Evolutionary conservation across 306 rosid species (phyloP).

Genomic region (Glycine soja): DNA sequence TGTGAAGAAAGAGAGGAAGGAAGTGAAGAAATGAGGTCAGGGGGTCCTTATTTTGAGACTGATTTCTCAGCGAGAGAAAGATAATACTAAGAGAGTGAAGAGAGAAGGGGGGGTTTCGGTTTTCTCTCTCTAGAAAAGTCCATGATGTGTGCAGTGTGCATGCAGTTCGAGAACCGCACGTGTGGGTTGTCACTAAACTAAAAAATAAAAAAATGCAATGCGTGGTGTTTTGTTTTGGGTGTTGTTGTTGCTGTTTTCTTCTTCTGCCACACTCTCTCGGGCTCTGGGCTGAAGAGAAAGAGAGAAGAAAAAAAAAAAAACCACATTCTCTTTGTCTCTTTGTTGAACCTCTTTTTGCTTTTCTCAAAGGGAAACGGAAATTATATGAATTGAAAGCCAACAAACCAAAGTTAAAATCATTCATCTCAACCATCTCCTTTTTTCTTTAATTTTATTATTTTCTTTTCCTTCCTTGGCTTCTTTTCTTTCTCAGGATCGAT

Average conservation of each 20-base stretch:
- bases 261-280: slow-evolving; percentile 53
- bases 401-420: slow-evolving; percentile 42
- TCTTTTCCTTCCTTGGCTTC: neutral
- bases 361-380: slow-evolving; percentile 54
- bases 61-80: slow-evolving; percentile 14
- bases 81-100: no score
- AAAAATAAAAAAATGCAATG: neutral
- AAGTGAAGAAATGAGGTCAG: slow-evolving; percentile 47
- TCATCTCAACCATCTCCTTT: neutral
- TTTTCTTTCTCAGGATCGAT: neutral
- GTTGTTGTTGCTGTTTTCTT: slow-evolving; percentile 41
- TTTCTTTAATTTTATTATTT: no score
- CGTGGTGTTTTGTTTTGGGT: slow-evolving; percentile 48
- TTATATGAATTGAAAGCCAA: slow-evolving; percentile 29
- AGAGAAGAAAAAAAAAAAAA: slow-evolving; percentile 31
- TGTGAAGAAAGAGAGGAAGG: slow-evolving; percentile 30
- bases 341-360: slow-evolving; percentile 48
- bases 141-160: slow-evolving; percentile 52
- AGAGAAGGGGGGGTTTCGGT: no score
- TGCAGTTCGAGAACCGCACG: slow-evolving; percentile 81
- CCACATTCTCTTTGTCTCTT: slow-evolving; percentile 64
- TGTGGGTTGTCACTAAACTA: slow-evolving; percentile 59
- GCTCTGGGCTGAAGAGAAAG: slow-evolving; percentile 43
- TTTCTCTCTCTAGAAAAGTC: slow-evolving; percentile 42
- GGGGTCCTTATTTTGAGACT: slow-evolving; percentile 57